These are phyloP conservation scores for Tolypocladium inflatum DNA, from an alignment of 2,329 filamentous ascomycete genomes.

Conservation along the genomic window DNA sequence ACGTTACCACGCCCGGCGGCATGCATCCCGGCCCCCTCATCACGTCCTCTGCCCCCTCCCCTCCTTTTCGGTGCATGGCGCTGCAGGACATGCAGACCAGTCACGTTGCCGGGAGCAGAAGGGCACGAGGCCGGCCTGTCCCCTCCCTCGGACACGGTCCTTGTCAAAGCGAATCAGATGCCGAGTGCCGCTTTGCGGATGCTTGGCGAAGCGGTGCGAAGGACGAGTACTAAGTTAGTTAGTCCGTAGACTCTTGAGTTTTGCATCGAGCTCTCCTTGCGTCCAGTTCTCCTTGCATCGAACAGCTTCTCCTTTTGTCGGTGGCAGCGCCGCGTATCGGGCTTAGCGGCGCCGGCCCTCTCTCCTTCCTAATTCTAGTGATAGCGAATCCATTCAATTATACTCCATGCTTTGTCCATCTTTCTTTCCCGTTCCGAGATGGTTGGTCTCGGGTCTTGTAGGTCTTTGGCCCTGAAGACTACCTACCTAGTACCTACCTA, in stretches of 20 bases:
- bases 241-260: no score
- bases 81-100: background rate
- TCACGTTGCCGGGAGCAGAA: background rate
- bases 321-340: background rate
- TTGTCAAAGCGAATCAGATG: background rate
- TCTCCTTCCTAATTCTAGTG: no score
- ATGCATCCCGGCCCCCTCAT: background rate
- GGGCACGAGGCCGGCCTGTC: background rate
- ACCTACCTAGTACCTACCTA: no score
- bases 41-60: background rate
- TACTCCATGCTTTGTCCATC: background rate
- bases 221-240: no score
- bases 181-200: background rate
- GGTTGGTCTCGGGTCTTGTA: background rate
- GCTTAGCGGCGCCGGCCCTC: background rate
- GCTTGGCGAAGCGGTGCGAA: background rate
- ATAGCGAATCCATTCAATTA: background rate
- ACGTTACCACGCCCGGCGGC: background rate
- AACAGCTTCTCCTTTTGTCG: background rate
- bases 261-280: background rate
- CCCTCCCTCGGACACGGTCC: background rate
- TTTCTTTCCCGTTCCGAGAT: background rate
- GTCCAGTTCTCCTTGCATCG: background rate
- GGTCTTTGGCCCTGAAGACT: background rate
- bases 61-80: background rate